A percentile compares a stretch with the other conserved stretches of the same genome.
Conservation (phyloP, 768 basidiomycete genomes). For the Suillus discolor region DNA sequence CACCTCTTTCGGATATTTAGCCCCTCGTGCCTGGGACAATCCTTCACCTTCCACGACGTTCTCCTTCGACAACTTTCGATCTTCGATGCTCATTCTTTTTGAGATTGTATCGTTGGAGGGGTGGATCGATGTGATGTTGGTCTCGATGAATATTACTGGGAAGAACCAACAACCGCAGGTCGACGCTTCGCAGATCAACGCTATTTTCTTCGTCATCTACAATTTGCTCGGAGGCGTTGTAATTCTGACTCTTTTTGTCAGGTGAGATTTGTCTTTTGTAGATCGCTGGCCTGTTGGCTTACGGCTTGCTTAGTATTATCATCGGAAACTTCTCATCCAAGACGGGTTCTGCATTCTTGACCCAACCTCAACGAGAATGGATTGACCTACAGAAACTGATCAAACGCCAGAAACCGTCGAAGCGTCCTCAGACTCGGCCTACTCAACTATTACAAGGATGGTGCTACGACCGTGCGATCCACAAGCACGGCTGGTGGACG, state of each 20-base stretch:
- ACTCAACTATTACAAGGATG: conserved; percentile 61
- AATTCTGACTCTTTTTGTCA: conserved; percentile 88
- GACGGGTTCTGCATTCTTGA: conserved; percentile 85
- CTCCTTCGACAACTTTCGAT: conserved; percentile 85
- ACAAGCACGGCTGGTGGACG: conserved; percentile 95
- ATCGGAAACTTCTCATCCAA: conserved; percentile 90
- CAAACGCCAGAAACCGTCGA: conserved; percentile 83
- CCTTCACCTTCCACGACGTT: conserved; percentile 83
- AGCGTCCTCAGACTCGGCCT: conserved; percentile 70
- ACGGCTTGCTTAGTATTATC: conserved; percentile 68
- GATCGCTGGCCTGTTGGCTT: not conserved
- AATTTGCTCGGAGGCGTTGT: conserved; percentile 90
- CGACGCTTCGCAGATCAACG: conserved; percentile 79
- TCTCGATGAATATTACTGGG: conserved; percentile 79
- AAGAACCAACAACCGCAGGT: conserved; percentile 65
- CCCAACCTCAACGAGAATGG: conserved; percentile 90
- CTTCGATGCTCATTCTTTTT: conserved; percentile 88
- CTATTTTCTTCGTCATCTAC: conserved; percentile 89
- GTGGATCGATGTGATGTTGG: conserved; percentile 92
- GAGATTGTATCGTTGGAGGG: conserved; percentile 97
- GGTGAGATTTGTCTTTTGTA: conserved; percentile 47
- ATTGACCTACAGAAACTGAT: conserved; percentile 90
- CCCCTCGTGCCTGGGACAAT: conserved; percentile 88
- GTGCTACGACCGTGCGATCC: conserved; percentile 91
- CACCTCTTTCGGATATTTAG: conserved; percentile 64